These are phyloP conservation scores for Coemansia sp. DNA, from an alignment of 192 early-diverging fungal genomes.

Conservation along the genomic window DNA sequence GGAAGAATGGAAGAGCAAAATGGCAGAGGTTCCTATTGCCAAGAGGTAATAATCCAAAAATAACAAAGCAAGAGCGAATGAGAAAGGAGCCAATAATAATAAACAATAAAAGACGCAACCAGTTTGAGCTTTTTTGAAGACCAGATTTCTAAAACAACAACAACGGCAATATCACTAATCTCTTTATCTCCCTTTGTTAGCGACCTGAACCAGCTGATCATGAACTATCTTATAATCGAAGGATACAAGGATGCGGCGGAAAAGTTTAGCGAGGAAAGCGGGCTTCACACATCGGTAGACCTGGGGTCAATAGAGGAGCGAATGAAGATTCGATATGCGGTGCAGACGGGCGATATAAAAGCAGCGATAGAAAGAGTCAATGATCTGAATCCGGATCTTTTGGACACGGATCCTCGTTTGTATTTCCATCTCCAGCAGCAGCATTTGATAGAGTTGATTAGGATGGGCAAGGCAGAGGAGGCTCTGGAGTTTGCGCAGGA, in stretches of 20 bases:
- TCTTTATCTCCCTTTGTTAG: conserved; percentile 34
- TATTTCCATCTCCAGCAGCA: conserved; percentile 98
- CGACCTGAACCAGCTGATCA: conserved; percentile 95
- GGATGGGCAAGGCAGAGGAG: conserved; percentile 70
- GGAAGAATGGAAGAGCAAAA: conserved; percentile 83
- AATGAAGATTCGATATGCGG: conserved; percentile 89
- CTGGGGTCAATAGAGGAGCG: conserved; percentile 88
- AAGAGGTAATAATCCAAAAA: conserved; percentile 59
- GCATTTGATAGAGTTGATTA: conserved; percentile 92
- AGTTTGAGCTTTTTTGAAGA: too few species aligned
- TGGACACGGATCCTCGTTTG: conserved; percentile 90
- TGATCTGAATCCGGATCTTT: conserved; percentile 96
- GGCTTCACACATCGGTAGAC: conserved; percentile 75
- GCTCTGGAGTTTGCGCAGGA: conserved; percentile 96
- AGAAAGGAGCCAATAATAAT: too few species aligned
- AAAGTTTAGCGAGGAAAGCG: conserved; percentile 88
- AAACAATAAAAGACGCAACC: too few species aligned
- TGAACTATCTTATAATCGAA: conserved; percentile 99
- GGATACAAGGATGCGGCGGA: conserved; percentile 99
- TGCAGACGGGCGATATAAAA: conserved; percentile 87
- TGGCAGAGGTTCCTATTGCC: conserved; percentile 79
- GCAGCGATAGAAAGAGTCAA: conserved; percentile 97
- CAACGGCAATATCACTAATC: too few species aligned
- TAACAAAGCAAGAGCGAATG: background rate
- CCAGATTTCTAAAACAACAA: too few species aligned